Percentiles rank a stretch among this genome's conserved stretches.
Evolutionary conservation across 768 basidiomycete genomes (phyloP).

Genomic region (Neoboletus subvelutipes): DNA sequence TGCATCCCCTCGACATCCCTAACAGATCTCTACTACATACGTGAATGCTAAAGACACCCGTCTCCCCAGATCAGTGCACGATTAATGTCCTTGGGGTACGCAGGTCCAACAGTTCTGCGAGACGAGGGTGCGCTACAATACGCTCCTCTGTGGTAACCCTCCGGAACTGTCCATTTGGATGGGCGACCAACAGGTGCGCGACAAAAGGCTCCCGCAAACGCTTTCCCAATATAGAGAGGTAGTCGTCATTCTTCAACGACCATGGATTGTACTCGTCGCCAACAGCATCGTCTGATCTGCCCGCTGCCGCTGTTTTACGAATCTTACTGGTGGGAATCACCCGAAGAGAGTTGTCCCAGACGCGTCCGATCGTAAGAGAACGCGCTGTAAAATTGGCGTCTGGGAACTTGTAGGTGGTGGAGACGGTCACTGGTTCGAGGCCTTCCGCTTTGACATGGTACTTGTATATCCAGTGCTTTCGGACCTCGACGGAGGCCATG

Average conservation of each 20-base stretch:
- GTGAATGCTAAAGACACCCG: neutral
- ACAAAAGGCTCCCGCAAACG: slow-evolving; percentile 22
- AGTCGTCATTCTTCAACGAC: slow-evolving; percentile 14
- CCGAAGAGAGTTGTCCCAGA: slow-evolving; percentile 26
- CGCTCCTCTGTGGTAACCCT: slow-evolving; percentile 25
- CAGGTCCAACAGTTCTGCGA: slow-evolving; percentile 14
- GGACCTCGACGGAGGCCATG: slow-evolving; percentile 5
- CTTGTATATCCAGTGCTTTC: slow-evolving; percentile 11
- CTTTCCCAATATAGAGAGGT: slow-evolving; percentile 7
- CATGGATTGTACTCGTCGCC: slow-evolving; percentile 12
- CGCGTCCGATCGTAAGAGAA: slow-evolving; percentile 18
- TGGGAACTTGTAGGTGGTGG: slow-evolving; percentile 12
- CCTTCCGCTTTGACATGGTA: slow-evolving; percentile 24
- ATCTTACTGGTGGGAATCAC: neutral
- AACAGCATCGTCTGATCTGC: neutral
- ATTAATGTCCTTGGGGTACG: slow-evolving; percentile 23
- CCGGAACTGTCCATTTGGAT: slow-evolving; percentile 21
- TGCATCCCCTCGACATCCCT: no score
- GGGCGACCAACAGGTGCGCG: slow-evolving; percentile 23
- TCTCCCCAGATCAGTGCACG: slow-evolving; percentile 12
- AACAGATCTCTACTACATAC: neutral
- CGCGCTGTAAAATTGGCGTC: slow-evolving; percentile 1
- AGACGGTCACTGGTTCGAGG: slow-evolving; percentile 17
- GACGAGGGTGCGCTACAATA: slow-evolving; percentile 19
- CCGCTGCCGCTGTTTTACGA: neutral